A percentile compares a stretch with the other conserved stretches of the same genome.
These are phyloP conservation scores for Mycena haematopus DNA, from an alignment of 768 basidiomycete genomes.

Conservation along the genomic window DNA sequence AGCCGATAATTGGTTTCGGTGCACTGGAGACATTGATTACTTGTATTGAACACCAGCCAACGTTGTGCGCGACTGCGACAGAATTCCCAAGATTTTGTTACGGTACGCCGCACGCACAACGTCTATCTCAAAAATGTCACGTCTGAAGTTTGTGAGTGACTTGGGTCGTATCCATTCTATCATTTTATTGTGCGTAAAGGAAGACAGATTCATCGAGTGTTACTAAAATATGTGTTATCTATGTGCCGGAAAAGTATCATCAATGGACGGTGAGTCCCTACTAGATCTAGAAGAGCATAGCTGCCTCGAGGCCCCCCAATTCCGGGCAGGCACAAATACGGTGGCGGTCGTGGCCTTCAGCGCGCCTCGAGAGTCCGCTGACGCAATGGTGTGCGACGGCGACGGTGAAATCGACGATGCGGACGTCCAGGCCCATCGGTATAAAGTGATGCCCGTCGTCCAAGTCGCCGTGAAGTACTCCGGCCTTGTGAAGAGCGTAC, in stretches of 20 bases:
- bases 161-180: no score
- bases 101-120: no score
- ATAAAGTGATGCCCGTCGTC: conserved; percentile 38
- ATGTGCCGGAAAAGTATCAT: not conserved
- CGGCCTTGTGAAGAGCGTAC: conserved; percentile 44
- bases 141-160: no score
- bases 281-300: not conserved
- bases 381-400: conserved; percentile 41
- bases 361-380: conserved; percentile 15
- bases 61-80: no score
- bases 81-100: no score
- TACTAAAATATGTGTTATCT: not conserved
- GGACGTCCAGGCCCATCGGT: conserved; percentile 36
- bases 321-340: conserved; percentile 14
- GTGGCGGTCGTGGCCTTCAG: conserved; percentile 7
- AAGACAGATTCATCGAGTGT: not conserved
- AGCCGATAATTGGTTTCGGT: no score
- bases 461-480: conserved; percentile 44
- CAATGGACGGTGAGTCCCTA: not conserved
- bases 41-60: no score
- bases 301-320: conserved; percentile 13
- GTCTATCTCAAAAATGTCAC: no score
- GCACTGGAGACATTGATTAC: no score
- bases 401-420: conserved; percentile 45
- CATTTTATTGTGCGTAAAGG: not conserved